These are phyloP conservation scores for Wickerhamomyces sp. DNA, from an alignment of 1,139 yeast species.

Conservation along the genomic window DNA sequence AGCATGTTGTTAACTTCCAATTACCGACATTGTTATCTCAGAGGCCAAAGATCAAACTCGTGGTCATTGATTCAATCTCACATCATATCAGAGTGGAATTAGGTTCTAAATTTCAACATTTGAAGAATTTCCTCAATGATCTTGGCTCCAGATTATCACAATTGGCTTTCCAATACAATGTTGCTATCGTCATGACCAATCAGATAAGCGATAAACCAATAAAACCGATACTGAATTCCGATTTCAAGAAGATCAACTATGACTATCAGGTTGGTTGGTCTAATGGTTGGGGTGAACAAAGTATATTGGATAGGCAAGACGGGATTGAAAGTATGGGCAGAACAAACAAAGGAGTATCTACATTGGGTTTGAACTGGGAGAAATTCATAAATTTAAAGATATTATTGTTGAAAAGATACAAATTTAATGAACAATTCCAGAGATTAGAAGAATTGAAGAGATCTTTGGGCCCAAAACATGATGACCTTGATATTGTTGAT, in stretches of 20 bases:
- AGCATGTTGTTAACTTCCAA: conserved; percentile 69
- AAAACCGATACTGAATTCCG: conserved; percentile 19
- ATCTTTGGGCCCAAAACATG: background rate
- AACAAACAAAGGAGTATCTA: conserved; percentile 31
- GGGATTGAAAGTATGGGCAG: background rate
- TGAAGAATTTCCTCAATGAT: conserved; percentile 13
- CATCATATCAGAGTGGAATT: conserved; percentile 76
- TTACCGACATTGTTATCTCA: conserved; percentile 50
- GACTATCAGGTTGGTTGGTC: conserved; percentile 72
- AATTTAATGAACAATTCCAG: background rate
- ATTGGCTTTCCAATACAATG: conserved; percentile 42
- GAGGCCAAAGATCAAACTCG: conserved; percentile 41
- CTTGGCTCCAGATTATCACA: conserved; percentile 46
- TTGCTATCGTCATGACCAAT: conserved; percentile 72
- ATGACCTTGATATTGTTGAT: background rate
- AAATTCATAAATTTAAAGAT: conserved; percentile 36
- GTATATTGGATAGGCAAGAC: conserved; percentile 22
- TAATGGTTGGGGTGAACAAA: conserved; percentile 65
- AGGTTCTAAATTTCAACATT: conserved; percentile 27
- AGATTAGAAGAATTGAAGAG: conserved; percentile 7
- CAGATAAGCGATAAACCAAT: conserved; percentile 69
- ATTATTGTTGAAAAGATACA: conserved; percentile 30
- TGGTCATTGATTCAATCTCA: conserved; percentile 80
- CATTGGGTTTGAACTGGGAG: conserved; percentile 42
- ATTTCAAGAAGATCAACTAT: conserved; percentile 37